phyloP scores from a whole-genome alignment of 2,329 filamentous ascomycete genomes.

The Aspergillus pseudonomiae region DNA sequence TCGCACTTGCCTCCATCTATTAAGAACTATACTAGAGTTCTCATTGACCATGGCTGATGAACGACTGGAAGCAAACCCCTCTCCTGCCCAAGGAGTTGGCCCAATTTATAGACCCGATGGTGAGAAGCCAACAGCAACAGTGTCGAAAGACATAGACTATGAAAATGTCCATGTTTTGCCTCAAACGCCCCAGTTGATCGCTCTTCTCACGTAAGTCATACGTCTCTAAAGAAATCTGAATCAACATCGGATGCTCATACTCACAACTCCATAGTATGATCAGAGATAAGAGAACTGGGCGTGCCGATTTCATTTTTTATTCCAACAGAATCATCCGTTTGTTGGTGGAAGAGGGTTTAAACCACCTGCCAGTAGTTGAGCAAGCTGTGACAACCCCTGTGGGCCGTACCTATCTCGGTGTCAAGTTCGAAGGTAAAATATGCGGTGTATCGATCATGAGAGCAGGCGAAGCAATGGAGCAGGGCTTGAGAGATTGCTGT shows the following conservation, averaged over 20 bases:
- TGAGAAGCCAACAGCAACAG: slow-evolving; percentile 83
- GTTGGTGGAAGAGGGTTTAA: slow-evolving; percentile 93
- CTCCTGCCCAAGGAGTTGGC: slow-evolving; percentile 70
- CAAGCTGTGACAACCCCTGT: slow-evolving; percentile 90
- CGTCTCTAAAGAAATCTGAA: not conserved
- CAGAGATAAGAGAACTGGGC: slow-evolving; percentile 82
- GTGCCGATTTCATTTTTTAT: slow-evolving; percentile 98
- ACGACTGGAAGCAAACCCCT: slow-evolving; percentile 36
- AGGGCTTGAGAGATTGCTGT: slow-evolving; percentile 93
- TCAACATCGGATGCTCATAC: slow-evolving; percentile 5
- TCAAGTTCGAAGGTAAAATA: slow-evolving; percentile 97
- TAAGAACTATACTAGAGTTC: not conserved
- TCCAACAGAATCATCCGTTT: slow-evolving; percentile 97
- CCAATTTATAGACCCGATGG: slow-evolving; percentile 75
- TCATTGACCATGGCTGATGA: slow-evolving; percentile 27
- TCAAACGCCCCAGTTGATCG: slow-evolving; percentile 96
- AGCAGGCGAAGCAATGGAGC: slow-evolving; percentile 97
- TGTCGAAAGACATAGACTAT: slow-evolving; percentile 78
- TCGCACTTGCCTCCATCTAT: not conserved
- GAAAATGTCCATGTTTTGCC: slow-evolving; percentile 88
- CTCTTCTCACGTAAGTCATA: slow-evolving; percentile 84
- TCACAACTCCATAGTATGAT: slow-evolving; percentile 71
- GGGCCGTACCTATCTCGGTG: slow-evolving; percentile 82
- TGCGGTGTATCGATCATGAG: slow-evolving; percentile 99
- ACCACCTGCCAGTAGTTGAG: slow-evolving; percentile 89